Base-by-base conservation (phyloP, 495 filamentous ascomycete species). In the Talaromyces ruber region DNA sequence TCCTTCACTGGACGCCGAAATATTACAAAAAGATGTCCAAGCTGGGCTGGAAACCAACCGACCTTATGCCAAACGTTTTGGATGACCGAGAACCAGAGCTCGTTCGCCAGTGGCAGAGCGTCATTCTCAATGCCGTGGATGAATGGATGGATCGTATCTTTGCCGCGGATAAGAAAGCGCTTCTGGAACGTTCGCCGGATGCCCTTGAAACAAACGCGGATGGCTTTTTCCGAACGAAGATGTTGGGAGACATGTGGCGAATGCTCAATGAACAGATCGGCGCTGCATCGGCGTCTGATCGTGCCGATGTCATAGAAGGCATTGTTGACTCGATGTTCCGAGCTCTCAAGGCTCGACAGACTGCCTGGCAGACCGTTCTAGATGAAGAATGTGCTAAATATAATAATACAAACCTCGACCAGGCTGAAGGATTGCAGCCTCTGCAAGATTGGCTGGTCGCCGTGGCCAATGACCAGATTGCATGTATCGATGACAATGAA, bases 381-480 rank as follows among this genome's bases (percentile, higher is more conserved):
- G 90, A 96, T 54, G 88, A 91, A n/a, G 94, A 99, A 71, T 84
- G 86, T 21, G 76, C 79, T 34, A 90, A 84, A 65, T 91, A 90
- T 70, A 82, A 84, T 64, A 70, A 72, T 7, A 81, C 82, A 26
- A 79, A 76, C 50, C 72, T 76, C 8, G 79, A 86, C 11, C 87
- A 90, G 58, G 72, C 79, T 21, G 95, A 98, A 63, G 89, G 90
- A 5, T 82, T 95, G 56, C 88, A 90, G 67, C 72, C 85, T 8
- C 73, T 96, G 32, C 91, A 96, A 75, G 92, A 96, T 72, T 98
- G 92, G 89, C 84, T 98, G 50, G 83, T 98, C 24, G 92, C 93
- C n/a, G 89, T 95, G 57, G 94, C 94, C 63, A 99, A 98, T 74
- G 94, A 99, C 73, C 94, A 99, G 71, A 97, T 99, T 66, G 90